A percentile compares a stretch with the other conserved stretches of the same genome.
These are phyloP conservation scores for Aphanomyces astaci DNA, from an alignment of 352 stramenopile species.

Conservation along the genomic window DNA sequence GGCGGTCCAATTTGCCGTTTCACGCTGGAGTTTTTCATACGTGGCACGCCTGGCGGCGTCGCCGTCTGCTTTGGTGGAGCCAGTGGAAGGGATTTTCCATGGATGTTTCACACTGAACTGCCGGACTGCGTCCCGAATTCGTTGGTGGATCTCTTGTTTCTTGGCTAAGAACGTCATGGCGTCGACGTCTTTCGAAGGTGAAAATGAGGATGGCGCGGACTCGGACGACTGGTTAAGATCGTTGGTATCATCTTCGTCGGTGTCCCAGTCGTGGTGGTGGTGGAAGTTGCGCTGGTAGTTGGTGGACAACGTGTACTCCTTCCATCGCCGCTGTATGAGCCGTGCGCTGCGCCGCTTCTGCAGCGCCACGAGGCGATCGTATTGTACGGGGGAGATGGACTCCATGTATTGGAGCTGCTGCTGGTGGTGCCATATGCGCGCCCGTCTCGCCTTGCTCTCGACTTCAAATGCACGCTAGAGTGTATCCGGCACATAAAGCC, in stretches of 20 bases:
- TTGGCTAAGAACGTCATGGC: background rate
- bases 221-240: constrained; percentile 10
- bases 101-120: background rate
- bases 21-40: background rate
- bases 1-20: background rate
- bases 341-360: constrained; percentile 35
- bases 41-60: background rate
- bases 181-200: constrained; percentile 19
- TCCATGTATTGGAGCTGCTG: constrained; percentile 62
- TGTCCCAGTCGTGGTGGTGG: background rate
- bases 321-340: constrained; percentile 44
- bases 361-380: constrained; percentile 39
- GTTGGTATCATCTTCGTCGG: constrained; percentile 5
- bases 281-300: background rate
- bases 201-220: constrained; percentile 19
- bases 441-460: constrained; percentile 38
- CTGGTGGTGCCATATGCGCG: constrained; percentile 52
- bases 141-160: background rate
- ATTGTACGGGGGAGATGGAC: constrained; percentile 39
- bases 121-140: background rate
- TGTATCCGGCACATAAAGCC: background rate
- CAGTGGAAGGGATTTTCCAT: background rate
- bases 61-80: background rate
- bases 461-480: constrained; percentile 36
- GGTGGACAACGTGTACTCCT: background rate